Base-by-base conservation (phyloP, 441 rosid species). In the Populus tomentosa region DNA sequence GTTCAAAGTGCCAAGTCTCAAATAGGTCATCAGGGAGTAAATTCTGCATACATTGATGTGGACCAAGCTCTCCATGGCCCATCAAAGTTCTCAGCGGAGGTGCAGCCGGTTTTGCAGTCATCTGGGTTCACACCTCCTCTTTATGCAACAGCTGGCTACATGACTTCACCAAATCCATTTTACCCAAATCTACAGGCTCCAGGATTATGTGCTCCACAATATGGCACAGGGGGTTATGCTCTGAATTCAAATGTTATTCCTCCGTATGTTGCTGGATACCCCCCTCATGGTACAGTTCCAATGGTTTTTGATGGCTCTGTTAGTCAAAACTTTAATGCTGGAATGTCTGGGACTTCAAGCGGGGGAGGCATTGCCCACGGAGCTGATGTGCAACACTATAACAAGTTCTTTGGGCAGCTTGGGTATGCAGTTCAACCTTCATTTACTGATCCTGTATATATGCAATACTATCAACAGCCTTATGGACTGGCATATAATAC, bases 391-490 rank as follows among this genome's bases (percentile, higher is more conserved):
- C 91, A 88, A 78, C 82, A 87, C 38, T 56, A 81, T 24, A 85
- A 82, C 81, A 90, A 85, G 78, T 72, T 80, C 56, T 86, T 87
- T 77, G 90, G 85, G 65, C 89, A 86, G 70, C 76, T 77, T 56
- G 87, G 87, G 46, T 80, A 78, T 74, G 67, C 84, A 14, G 79
- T 82, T 40, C 94, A 87, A 63, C 88, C 89, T 80, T 80, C 89
- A 42, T 86, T 79, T 75, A 71, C 77, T 63, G 88, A 84, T 82
- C 85, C 89, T 36, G 63, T 83, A 76, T 85, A 87, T 79, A 74
- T 86, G 90, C 90, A 82, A 65, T 85, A 85, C 74, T 83, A 81
- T 82, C 92, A 82, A 72, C 92, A 86, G 67, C 79, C 87, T 40
- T 77, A 81, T 46, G 90, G 90, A 74, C 88, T 79, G 75, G 74